Evolutionary conservation across 78 protist genomes (phyloP).

Genomic region (Dictyostelium firmibasis): DNA sequence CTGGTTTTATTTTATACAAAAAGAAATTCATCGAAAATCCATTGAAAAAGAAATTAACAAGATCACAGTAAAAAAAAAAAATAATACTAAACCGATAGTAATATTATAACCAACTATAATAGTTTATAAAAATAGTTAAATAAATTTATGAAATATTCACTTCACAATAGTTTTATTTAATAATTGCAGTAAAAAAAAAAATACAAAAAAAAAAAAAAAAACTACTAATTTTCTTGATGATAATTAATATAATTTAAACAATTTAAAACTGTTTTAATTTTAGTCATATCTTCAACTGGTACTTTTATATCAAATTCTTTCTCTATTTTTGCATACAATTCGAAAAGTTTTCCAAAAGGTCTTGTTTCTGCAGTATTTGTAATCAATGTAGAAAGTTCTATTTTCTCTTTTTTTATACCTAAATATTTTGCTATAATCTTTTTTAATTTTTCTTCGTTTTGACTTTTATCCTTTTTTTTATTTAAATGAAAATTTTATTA

Average conservation of each 20-base stretch:
- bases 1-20: background rate
- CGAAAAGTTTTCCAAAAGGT: background rate
- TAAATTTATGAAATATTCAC: too few species aligned
- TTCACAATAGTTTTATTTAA: too few species aligned
- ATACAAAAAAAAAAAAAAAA: too few species aligned
- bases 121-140: too few species aligned
- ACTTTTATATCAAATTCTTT: background rate
- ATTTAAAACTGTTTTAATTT: background rate
- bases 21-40: background rate
- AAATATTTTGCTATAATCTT: background rate
- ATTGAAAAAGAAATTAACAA: background rate
- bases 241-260: constrained; percentile 11
- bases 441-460: constrained; percentile 17
- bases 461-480: background rate
- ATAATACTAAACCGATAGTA: too few species aligned
- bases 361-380: constrained; percentile 4
- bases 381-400: background rate
- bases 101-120: too few species aligned
- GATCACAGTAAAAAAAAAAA: background rate
- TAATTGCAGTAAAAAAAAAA: too few species aligned
- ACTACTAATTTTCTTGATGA: background rate
- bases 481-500: background rate
- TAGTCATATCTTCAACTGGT: background rate
- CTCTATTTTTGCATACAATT: background rate
- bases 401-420: background rate